Percentiles rank a stretch among this genome's conserved stretches.
Conservation (phyloP, 345 rosid genomes). For the Kernera saxatilis region DNA sequence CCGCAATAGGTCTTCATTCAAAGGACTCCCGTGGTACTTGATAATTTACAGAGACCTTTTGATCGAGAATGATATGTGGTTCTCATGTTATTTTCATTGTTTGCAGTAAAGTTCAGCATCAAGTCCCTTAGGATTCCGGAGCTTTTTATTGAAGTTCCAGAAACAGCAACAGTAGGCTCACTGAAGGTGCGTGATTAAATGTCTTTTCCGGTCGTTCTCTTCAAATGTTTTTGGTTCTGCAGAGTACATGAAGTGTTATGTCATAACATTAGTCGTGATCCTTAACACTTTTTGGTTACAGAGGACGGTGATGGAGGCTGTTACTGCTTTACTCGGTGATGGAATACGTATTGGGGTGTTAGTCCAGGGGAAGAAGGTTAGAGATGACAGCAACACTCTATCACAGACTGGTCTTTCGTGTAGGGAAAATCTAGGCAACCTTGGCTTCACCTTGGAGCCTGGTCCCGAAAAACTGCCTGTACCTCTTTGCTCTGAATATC, state of each 20-base stretch:
- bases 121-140: constrained; percentile 88
- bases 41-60: not conserved
- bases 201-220: not conserved
- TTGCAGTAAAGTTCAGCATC: constrained; percentile 85
- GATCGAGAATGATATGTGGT: not conserved
- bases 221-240: not conserved
- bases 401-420: constrained; percentile 71
- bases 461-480: constrained; percentile 30
- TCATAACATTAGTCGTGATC: not conserved
- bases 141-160: constrained; percentile 81
- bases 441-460: constrained; percentile 89
- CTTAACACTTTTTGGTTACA: constrained; percentile 28
- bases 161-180: constrained; percentile 75
- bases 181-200: constrained; percentile 57
- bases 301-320: constrained; percentile 81
- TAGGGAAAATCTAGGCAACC: constrained; percentile 48
- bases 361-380: constrained; percentile 82
- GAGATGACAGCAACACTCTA: constrained; percentile 77
- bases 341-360: constrained; percentile 74
- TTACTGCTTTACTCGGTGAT: constrained; percentile 69
- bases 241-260: not conserved
- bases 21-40: constrained; percentile 69
- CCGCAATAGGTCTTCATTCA: constrained; percentile 39
- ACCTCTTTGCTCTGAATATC: constrained; percentile 43
- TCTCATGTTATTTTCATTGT: constrained; percentile 20